Evolutionary conservation across 345 rosid genomes (phyloP), one percentile per base, ranked within the genome.

Genomic region (Erysimum cheiranthoides): DNA sequence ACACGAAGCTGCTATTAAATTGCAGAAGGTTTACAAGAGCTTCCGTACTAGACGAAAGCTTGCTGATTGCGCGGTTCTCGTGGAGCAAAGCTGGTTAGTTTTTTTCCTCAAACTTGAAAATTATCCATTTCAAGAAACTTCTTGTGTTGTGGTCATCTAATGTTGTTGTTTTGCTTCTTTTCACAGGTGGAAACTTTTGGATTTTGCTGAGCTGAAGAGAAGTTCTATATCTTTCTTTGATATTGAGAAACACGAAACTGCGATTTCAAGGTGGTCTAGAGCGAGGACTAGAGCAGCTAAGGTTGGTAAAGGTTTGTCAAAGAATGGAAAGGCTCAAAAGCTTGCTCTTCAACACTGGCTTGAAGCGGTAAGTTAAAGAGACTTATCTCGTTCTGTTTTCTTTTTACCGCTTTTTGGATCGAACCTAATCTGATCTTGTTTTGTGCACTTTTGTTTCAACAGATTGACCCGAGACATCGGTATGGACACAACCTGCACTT

Each of bases 391-490:
- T 16, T 40, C 6, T 21, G 3, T 6, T 6, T 38, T 46, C 21
- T 7, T 18, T 39, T 18, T 2, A 50, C 28, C 8, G 5, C 60
- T 28, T 39, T 5, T 61, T 60, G 10, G 40, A 12, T 67, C 50
- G 11, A 42, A 34, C n/a, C 6, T 43, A 14, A n/a, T 32, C 78
- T 73, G 71, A 73, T 56, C 53, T 52, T 66, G 69, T 13, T 67
- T 46, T 66, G 7, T 73, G 65, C 27, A 28, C 6, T 71, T 47
- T 65, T 10, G 28, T 7, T 46, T 46, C 31, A 69, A 73, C 88
- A 95, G 99, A 95, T 92, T 68, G 98, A 95, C 70, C 97, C 97
- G 28, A 80, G 98, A 45, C 99, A 95, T 87, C 90, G 97, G 32
- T 91, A 92, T 64, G 99, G 99, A 45, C 98, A 93, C 74, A 95